Conservation (phyloP, 2,329 filamentous ascomycete species). For the Aspergillus sp. region DNA sequence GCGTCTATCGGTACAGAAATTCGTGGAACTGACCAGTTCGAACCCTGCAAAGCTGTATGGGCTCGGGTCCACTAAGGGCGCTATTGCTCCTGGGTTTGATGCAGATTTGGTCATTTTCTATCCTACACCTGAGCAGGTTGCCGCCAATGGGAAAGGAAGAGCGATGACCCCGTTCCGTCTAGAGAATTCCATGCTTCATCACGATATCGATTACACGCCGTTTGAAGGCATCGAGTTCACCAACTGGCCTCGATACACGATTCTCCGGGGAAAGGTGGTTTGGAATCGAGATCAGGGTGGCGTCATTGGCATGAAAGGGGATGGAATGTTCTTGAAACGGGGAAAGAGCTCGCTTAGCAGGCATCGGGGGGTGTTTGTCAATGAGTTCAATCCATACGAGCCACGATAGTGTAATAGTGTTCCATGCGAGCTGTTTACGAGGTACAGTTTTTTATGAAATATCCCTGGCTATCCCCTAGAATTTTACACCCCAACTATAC, state of each 20-base stretch:
- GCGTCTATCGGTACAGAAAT: slow-evolving; percentile 36
- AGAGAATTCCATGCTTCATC: slow-evolving; percentile 35
- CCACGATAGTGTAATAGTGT: no score
- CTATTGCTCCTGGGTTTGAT: slow-evolving; percentile 42
- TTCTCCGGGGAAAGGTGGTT: slow-evolving; percentile 31
- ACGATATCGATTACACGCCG: slow-evolving; percentile 36
- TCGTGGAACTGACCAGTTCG: slow-evolving; percentile 44
- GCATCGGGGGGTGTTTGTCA: slow-evolving; percentile 13
- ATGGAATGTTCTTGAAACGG: slow-evolving; percentile 37
- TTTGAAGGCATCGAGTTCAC: slow-evolving; percentile 31
- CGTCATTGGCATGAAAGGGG: slow-evolving; percentile 27
- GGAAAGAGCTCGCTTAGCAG: slow-evolving; percentile 25
- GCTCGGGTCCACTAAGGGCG: slow-evolving; percentile 38
- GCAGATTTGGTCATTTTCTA: slow-evolving; percentile 47
- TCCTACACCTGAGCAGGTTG: slow-evolving; percentile 19
- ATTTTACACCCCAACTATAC: no score
- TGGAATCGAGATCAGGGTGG: slow-evolving; percentile 27
- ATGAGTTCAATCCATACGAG: slow-evolving; percentile 15
- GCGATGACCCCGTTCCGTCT: slow-evolving; percentile 23
- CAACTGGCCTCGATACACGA: slow-evolving; percentile 35
- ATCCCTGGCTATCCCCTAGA: no score
- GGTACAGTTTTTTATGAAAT: no score
- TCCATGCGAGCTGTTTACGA: no score
- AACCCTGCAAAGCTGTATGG: slow-evolving; percentile 48
- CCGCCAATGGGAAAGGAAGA: slow-evolving; percentile 1